Conservation (phyloP, 2,329 filamentous ascomycete species). For the Hymenoscyphus fructigenus region DNA sequence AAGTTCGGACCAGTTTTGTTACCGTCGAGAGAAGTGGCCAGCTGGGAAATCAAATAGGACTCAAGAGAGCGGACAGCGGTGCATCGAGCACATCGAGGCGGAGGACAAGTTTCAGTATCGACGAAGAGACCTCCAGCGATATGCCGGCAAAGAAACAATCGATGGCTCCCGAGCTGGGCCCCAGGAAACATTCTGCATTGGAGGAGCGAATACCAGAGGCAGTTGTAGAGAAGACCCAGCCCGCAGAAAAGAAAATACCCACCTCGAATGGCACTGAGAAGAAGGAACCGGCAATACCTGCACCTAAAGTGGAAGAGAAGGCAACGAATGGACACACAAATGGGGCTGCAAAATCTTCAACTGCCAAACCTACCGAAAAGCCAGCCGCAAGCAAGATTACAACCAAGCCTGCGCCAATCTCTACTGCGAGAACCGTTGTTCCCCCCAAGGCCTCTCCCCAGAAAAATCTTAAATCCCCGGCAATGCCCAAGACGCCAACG, state of each 20-base stretch:
- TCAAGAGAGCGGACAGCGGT: slow-evolving; percentile 40
- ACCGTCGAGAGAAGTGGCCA: slow-evolving; percentile 58
- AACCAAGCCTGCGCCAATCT: slow-evolving; percentile 28
- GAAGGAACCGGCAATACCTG: slow-evolving; percentile 22
- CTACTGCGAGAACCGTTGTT: slow-evolving; percentile 26
- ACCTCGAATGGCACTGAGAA: slow-evolving; percentile 16
- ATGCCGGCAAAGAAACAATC: slow-evolving; percentile 29
- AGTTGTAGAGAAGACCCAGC: slow-evolving; percentile 29
- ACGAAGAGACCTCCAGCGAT: slow-evolving; percentile 30
- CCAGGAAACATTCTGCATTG: slow-evolving; percentile 28
- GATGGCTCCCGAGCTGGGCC: slow-evolving; percentile 27
- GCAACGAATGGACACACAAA: slow-evolving; percentile 13
- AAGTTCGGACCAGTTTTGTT: slow-evolving; percentile 73
- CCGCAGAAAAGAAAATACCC: slow-evolving; percentile 24
- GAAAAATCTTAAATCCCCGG: slow-evolving; percentile 33
- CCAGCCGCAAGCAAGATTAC: slow-evolving; percentile 16
- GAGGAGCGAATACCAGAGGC: slow-evolving; percentile 33
- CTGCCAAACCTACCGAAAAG: slow-evolving; percentile 18
- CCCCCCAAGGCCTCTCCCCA: slow-evolving; percentile 34
- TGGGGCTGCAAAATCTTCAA: slow-evolving; percentile 14
- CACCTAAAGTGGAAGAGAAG: slow-evolving; percentile 15
- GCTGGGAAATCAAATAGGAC: slow-evolving; percentile 41
- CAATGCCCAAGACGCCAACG: slow-evolving; percentile 41
- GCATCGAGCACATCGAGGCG: slow-evolving; percentile 31
- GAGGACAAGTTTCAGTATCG: slow-evolving; percentile 33